Percentiles rank a stretch among this genome's conserved stretches.
phyloP scores from a whole-genome alignment of 2,329 filamentous ascomycete species.

The Aspergillus floridensis region DNA sequence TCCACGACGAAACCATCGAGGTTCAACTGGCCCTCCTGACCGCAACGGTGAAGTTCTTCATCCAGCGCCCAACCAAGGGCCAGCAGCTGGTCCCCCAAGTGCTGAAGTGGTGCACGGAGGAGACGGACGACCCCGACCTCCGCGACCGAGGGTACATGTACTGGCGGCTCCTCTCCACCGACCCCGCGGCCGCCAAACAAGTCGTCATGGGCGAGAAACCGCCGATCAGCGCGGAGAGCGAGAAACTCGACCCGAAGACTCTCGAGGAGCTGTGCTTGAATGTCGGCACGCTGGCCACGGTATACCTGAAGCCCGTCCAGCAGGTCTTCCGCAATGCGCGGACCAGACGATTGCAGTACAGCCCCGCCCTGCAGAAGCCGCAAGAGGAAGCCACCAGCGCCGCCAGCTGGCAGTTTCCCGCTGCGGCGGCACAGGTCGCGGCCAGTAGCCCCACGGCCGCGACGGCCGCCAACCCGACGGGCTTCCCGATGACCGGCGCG shows the following conservation, averaged over 20 bases:
- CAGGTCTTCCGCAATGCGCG: conserved; percentile 91
- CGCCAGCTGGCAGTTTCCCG: conserved; percentile 34
- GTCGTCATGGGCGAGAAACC: conserved; percentile 98
- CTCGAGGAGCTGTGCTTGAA: conserved; percentile 97
- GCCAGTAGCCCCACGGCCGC: conserved; percentile 15
- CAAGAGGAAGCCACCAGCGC: conserved; percentile 43
- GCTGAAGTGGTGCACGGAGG: conserved; percentile 96
- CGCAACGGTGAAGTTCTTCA: conserved; percentile 96
- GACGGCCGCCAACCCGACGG: conserved; percentile 28
- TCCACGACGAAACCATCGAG: conserved; percentile 90
- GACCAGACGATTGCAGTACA: conserved; percentile 73
- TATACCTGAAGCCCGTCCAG: conserved; percentile 96
- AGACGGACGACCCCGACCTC: conserved; percentile 97
- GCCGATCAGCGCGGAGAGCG: conserved; percentile 90
- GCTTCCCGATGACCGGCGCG: conserved; percentile 30
- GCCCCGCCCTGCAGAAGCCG: conserved; percentile 77
- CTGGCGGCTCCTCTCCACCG: conserved; percentile 91
- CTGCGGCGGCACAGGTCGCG: conserved; percentile 27
- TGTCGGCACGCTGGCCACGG: conserved; percentile 91
- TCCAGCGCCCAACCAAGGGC: conserved; percentile 91
- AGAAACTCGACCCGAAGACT: conserved; percentile 85
- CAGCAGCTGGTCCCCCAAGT: conserved; percentile 92
- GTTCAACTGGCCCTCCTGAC: conserved; percentile 93
- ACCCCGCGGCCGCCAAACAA: conserved; percentile 78
- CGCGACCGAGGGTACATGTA: conserved; percentile 98